Conservation (phyloP, 1,284 basidiomycete species). For the Apiotrichum siamense region DNA sequence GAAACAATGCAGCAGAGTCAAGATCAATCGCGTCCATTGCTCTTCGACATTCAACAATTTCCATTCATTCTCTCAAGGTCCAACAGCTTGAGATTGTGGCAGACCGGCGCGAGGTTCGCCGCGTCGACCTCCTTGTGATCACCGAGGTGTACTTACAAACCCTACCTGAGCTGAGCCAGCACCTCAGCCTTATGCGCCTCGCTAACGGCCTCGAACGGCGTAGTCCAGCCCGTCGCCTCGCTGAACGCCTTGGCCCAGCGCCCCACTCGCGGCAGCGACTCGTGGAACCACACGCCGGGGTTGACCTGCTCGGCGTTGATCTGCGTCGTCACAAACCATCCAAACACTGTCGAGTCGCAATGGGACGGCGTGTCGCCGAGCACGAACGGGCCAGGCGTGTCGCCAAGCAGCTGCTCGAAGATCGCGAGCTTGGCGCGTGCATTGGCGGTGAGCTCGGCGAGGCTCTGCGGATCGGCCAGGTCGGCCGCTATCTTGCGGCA, state of each 20-base stretch:
- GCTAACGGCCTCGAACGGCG: not conserved
- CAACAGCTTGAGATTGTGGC: too few relatives aligned
- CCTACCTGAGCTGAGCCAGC: too few relatives aligned
- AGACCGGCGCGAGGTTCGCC: too few relatives aligned
- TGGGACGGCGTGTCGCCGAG: constrained; percentile 13
- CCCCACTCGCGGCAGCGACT: constrained; percentile 6
- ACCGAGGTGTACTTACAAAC: too few relatives aligned
- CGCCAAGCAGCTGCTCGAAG: not conserved
- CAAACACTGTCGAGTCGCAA: constrained; percentile 20
- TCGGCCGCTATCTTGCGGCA: too few relatives aligned
- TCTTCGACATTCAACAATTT: too few relatives aligned
- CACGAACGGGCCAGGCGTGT: not conserved
- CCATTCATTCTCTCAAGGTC: too few relatives aligned
- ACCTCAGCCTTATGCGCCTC: not conserved
- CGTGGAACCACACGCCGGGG: constrained; percentile 12
- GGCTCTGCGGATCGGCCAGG: not conserved
- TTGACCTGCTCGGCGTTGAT: constrained; percentile 13
- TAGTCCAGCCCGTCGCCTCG: not conserved
- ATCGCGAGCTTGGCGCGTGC: not conserved
- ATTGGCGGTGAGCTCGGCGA: not conserved
- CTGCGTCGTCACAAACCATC: constrained; percentile 11
- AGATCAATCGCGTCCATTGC: too few relatives aligned
- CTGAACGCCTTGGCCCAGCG: constrained; percentile 16
- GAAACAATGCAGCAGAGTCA: too few relatives aligned
- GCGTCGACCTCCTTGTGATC: too few relatives aligned